Evolutionary conservation across 139 green algal species (phyloP).

Genomic region (Closterium sp.): DNA sequence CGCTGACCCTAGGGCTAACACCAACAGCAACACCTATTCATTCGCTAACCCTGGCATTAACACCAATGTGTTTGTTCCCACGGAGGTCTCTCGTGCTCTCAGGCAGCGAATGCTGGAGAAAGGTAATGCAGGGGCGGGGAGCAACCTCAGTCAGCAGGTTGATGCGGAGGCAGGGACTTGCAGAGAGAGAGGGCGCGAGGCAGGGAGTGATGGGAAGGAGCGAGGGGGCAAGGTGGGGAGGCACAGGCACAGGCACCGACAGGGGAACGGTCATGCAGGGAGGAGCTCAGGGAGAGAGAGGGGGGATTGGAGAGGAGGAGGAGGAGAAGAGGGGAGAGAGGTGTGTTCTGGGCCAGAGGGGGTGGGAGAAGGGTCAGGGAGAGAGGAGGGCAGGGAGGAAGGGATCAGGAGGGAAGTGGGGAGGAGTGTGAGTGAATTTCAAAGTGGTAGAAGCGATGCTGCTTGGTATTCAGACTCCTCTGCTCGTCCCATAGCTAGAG

Average conservation of each 20-base stretch:
- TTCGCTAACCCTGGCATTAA: neutral
- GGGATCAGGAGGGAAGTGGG: neutral
- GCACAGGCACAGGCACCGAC: conserved; percentile 8
- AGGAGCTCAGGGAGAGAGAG: conserved; percentile 34
- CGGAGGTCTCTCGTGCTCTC: conserved; percentile 44
- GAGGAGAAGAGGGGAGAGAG: neutral
- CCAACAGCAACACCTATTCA: neutral
- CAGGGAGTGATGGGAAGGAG: conserved; percentile 25
- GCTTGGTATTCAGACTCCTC: neutral
- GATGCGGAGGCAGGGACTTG: too few relatives aligned
- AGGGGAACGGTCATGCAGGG: conserved; percentile 12
- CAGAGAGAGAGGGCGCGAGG: neutral
- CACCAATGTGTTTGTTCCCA: neutral
- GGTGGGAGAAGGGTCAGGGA: neutral
- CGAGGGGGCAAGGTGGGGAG: conserved; percentile 42
- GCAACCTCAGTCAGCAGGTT: too few relatives aligned
- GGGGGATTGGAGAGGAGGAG: conserved; percentile 29
- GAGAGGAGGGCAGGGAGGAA: neutral
- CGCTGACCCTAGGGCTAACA: neutral
- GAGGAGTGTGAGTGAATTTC: neutral
- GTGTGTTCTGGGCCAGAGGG: neutral
- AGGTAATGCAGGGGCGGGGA: conserved; percentile 2
- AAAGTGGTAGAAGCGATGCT: neutral
- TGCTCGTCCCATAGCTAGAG: neutral
- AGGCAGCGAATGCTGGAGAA: conserved; percentile 40